These are phyloP conservation scores for Stevia rebaudiana DNA, from an alignment of 140 eudicot species.

Conservation along the genomic window DNA sequence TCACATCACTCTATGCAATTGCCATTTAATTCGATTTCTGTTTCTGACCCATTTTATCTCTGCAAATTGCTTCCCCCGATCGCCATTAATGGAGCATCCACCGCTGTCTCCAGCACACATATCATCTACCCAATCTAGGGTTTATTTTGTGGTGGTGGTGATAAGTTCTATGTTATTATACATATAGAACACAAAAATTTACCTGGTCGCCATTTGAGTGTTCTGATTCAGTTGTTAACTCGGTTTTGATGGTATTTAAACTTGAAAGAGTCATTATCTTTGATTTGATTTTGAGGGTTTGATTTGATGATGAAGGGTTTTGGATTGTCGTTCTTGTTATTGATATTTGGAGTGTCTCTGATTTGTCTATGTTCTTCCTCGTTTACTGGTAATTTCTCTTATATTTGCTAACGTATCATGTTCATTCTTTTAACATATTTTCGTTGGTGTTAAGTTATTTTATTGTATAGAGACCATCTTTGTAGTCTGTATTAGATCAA, in stretches of 20 bases:
- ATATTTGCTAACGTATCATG: background rate
- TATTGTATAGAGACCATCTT: too few relatives aligned
- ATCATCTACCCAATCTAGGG: slow-evolving; percentile 7
- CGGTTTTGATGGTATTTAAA: slow-evolving; percentile 5
- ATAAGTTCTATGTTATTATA: slow-evolving; percentile 5
- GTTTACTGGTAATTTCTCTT: slow-evolving; percentile 20
- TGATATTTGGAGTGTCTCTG: slow-evolving; percentile 33
- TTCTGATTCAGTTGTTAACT: slow-evolving; percentile 4
- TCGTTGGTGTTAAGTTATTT: too few relatives aligned
- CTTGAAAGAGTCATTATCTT: background rate
- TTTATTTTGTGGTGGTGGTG: background rate
- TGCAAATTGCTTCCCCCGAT: slow-evolving; percentile 21
- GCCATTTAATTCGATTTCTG: slow-evolving; percentile 12
- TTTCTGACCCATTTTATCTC: too few relatives aligned
- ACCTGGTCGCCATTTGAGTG: slow-evolving; percentile 27
- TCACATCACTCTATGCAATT: background rate
- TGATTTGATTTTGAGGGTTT: slow-evolving; percentile 12
- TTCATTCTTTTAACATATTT: background rate
- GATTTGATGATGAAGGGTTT: slow-evolving; percentile 50
- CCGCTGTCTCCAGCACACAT: too few relatives aligned
- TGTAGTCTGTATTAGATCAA: too few relatives aligned
- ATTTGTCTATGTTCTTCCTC: slow-evolving; percentile 24
- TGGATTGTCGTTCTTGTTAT: slow-evolving; percentile 43
- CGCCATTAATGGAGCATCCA: slow-evolving; percentile 16
- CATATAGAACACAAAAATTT: background rate